Conservation (phyloP, 2,329 filamentous ascomycete species). For the Canariomyces notabilis region DNA sequence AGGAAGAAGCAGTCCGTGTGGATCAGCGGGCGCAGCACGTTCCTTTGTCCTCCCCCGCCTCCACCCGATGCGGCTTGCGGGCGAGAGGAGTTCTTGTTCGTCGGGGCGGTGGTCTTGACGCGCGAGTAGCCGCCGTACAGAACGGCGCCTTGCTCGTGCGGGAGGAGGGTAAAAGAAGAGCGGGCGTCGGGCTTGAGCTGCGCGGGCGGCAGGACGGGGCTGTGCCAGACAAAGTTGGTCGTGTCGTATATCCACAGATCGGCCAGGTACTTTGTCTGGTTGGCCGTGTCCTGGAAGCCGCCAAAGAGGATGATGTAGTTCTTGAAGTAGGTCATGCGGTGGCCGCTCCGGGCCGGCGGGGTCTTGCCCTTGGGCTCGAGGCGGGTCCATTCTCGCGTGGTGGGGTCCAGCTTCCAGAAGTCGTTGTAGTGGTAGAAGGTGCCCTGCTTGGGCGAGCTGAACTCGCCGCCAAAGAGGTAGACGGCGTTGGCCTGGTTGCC, state of each 20-base stretch:
- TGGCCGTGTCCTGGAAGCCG: constrained; percentile 94
- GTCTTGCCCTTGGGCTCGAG: constrained; percentile 74
- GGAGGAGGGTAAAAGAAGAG: constrained; percentile 86
- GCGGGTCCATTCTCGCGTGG: constrained; percentile 81
- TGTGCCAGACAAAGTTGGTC: constrained; percentile 77
- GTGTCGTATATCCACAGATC: constrained; percentile 98
- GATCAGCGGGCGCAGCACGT: constrained; percentile 77
- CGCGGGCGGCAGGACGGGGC: constrained; percentile 67
- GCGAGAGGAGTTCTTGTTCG: constrained; percentile 57
- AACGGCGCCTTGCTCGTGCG: constrained; percentile 84
- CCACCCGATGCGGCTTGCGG: constrained; percentile 27
- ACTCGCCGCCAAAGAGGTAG: constrained; percentile 94
- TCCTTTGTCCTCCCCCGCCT: constrained; percentile 60
- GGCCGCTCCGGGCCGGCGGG: constrained; percentile 81
- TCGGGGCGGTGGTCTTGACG: constrained; percentile 64
- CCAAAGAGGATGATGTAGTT: constrained; percentile 95
- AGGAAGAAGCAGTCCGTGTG: constrained; percentile 96
- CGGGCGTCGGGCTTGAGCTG: constrained; percentile 84
- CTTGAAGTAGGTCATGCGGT: constrained; percentile 93
- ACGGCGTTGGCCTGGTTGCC: constrained; percentile 75
- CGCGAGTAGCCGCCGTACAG: constrained; percentile 92
- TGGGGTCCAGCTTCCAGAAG: constrained; percentile 89
- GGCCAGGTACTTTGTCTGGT: constrained; percentile 87
- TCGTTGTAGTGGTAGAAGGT: constrained; percentile 99
- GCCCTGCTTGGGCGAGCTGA: constrained; percentile 92